These are phyloP conservation scores for Ottelia alismoides DNA, from an alignment of 106 monocot species.

Conservation along the genomic window DNA sequence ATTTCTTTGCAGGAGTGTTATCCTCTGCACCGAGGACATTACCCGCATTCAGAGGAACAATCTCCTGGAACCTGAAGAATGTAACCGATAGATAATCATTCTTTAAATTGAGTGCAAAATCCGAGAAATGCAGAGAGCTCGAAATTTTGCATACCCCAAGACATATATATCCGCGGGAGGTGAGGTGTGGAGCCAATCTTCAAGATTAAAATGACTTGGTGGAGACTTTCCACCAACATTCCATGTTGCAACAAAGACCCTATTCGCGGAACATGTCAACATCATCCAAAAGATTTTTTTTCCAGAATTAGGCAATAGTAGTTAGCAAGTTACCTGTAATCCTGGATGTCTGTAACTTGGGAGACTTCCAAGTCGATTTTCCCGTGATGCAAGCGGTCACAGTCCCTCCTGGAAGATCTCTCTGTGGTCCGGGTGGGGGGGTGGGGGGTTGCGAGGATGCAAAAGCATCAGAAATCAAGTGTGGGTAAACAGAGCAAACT, in stretches of 20 bases:
- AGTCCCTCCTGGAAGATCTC: constrained; percentile 26
- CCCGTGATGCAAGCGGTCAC: constrained; percentile 27
- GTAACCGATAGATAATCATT: neutral
- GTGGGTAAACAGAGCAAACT: constrained; percentile 1
- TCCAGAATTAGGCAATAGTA: neutral
- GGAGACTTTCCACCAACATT: constrained; percentile 87
- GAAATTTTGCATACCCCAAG: too few species aligned
- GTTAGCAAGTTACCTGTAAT: constrained; percentile 47
- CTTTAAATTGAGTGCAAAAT: neutral
- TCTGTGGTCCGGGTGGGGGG: too few species aligned
- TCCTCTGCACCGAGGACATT: constrained; percentile 77
- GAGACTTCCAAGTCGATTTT: constrained; percentile 51
- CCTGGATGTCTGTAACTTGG: constrained; percentile 46
- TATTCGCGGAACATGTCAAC: constrained; percentile 10
- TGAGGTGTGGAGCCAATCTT: constrained; percentile 75
- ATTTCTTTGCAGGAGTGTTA: constrained; percentile 74
- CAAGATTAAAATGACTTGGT: constrained; percentile 44
- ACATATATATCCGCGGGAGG: constrained; percentile 83
- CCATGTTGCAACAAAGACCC: constrained; percentile 83
- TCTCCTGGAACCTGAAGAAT: constrained; percentile 76
- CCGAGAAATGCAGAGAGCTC: too few species aligned
- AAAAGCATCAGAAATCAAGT: constrained; percentile 1
- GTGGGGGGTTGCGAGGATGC: too few species aligned
- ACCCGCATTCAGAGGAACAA: constrained; percentile 84
- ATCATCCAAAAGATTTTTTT: neutral